phyloP scores from a whole-genome alignment of 768 basidiomycete genomes.

The Lyophyllum semitale region DNA sequence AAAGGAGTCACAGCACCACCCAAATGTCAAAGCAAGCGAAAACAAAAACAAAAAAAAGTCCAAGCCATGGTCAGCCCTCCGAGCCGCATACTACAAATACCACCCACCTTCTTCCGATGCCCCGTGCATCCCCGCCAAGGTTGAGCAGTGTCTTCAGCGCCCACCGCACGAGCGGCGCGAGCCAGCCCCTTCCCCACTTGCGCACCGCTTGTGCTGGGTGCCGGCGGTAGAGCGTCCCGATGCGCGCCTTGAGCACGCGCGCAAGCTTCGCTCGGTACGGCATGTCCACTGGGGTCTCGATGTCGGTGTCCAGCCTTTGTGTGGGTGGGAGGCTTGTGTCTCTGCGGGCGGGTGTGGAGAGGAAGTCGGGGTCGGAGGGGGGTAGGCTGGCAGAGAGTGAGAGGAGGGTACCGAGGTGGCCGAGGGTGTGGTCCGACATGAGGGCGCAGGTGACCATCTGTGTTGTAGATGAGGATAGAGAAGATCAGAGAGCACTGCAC shows the following conservation, averaged over 20 bases:
- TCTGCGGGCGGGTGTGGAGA: neutral
- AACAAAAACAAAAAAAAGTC: too few relatives aligned
- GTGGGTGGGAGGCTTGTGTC: too few relatives aligned
- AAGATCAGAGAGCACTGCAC: neutral
- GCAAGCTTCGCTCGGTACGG: conserved; percentile 1
- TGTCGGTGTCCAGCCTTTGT: neutral
- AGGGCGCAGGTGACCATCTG: conserved; percentile 19
- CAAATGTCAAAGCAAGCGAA: too few relatives aligned
- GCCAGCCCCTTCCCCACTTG: conserved; percentile 7
- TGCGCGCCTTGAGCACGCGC: conserved; percentile 1
- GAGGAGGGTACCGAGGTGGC: conserved; percentile 20
- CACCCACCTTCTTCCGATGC: neutral
- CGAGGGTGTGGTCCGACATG: conserved; percentile 17
- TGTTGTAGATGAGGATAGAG: conserved; percentile 11
- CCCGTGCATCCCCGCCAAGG: neutral
- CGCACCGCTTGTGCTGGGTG: conserved; percentile 7
- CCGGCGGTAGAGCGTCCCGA: conserved; percentile 5
- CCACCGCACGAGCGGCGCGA: conserved; percentile 9
- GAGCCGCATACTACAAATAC: too few relatives aligned
- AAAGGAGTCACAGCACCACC: neutral
- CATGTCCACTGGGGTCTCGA: neutral
- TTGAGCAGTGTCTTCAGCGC: conserved; percentile 1
- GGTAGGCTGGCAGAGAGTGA: conserved; percentile 22
- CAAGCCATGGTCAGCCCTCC: too few relatives aligned
- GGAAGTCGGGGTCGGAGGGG: conserved; percentile 7